phyloP scores from a whole-genome alignment of 2,329 filamentous ascomycete genomes.

The Ophiostoma tasmaniense region DNA sequence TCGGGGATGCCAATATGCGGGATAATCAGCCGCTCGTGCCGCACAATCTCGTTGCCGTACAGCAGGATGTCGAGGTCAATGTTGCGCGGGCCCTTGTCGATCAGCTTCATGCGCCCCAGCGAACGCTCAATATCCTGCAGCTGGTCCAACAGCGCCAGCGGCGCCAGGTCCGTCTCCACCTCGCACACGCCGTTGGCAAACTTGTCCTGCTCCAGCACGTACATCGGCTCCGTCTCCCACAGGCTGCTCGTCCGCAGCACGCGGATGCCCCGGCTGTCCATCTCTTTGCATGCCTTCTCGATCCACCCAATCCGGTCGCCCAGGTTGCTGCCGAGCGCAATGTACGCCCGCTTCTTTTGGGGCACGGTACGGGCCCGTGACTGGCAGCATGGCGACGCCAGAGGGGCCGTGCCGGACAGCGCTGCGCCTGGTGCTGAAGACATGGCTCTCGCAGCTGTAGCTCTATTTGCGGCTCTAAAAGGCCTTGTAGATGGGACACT shows the following conservation, averaged over 20 bases:
- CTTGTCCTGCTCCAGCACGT: conserved; percentile 75
- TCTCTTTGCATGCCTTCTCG: conserved; percentile 69
- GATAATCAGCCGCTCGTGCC: conserved; percentile 66
- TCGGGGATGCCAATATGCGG: conserved; percentile 82
- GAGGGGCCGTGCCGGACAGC: not conserved
- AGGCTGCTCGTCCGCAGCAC: conserved; percentile 76
- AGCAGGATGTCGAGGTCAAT: conserved; percentile 91
- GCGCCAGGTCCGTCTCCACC: conserved; percentile 70
- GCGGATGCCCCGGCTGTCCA: conserved; percentile 63
- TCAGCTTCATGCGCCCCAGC: conserved; percentile 71
- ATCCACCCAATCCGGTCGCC: conserved; percentile 80
- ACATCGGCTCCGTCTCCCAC: conserved; percentile 97
- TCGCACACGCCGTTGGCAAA: conserved; percentile 93
- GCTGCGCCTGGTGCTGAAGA: conserved; percentile 4
- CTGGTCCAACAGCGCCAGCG: conserved; percentile 66
- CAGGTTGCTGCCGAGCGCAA: conserved; percentile 88
- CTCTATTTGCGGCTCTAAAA: not conserved
- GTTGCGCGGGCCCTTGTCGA: conserved; percentile 89
- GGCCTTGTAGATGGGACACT: not conserved
- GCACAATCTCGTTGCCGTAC: conserved; percentile 59
- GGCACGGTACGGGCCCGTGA: not conserved
- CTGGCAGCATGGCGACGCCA: conserved; percentile 16
- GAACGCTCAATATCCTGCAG: conserved; percentile 76
- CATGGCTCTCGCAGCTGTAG: not conserved
- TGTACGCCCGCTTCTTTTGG: conserved; percentile 50